Percentiles rank a stretch among this genome's conserved stretches.
These are phyloP conservation scores for Cyclocybe aegerita DNA, from an alignment of 768 basidiomycete species.

Conservation along the genomic window DNA sequence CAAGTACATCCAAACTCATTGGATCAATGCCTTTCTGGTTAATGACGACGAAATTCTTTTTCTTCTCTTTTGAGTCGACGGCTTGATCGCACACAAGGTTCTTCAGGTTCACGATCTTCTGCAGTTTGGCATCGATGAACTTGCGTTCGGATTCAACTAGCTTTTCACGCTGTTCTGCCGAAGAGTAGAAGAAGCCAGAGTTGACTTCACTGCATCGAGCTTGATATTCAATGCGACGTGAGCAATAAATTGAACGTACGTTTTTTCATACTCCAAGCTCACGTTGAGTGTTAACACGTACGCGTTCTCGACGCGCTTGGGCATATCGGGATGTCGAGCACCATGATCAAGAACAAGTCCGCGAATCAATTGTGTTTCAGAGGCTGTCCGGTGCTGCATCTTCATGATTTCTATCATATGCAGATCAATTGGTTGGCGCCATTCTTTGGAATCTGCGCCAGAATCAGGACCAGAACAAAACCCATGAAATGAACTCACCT, in stretches of 20 bases:
- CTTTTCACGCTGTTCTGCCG: constrained; percentile 97
- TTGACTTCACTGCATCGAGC: constrained; percentile 82
- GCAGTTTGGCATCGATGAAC: constrained; percentile 91
- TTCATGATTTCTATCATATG: constrained; percentile 99
- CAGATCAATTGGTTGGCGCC: constrained; percentile 90
- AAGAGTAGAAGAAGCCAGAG: constrained; percentile 99
- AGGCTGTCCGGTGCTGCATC: constrained; percentile 99
- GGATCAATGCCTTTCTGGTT: constrained; percentile 99
- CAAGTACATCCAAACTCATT: constrained; percentile 90
- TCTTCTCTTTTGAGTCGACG: constrained; percentile 77
- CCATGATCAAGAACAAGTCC: constrained; percentile 98
- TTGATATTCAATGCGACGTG: constrained; percentile 16
- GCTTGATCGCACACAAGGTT: constrained; percentile 94
- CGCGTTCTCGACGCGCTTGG: constrained; percentile 95
- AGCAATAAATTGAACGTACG: constrained; percentile 53
- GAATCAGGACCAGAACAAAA: constrained; percentile 8
- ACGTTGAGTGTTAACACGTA: constrained; percentile 95
- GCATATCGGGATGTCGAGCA: constrained; percentile 98
- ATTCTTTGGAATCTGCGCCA: constrained; percentile 54
- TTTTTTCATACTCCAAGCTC: constrained; percentile 98
- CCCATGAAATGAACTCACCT: constrained; percentile 39
- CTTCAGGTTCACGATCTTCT: constrained; percentile 96
- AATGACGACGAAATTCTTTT: constrained; percentile 89
- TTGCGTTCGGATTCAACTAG: constrained; percentile 95
- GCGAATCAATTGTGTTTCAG: constrained; percentile 93